Conservation (phyloP, 768 basidiomycete species). For the Suillus cothurnatus region DNA sequence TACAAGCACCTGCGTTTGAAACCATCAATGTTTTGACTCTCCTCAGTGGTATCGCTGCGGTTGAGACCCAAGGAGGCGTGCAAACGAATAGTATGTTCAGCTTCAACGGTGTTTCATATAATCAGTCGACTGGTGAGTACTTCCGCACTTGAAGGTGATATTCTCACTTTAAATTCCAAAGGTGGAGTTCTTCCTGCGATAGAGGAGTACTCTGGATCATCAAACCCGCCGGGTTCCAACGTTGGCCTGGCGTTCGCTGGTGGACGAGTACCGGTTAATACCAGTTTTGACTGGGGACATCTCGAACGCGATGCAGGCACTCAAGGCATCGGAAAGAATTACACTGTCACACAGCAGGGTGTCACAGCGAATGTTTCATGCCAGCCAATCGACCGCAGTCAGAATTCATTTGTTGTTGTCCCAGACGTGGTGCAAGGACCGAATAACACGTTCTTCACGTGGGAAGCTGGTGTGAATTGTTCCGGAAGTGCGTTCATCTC, state of each 20-base stretch:
- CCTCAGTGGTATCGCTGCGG: background rate
- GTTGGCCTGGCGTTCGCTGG: background rate
- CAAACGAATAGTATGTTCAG: background rate
- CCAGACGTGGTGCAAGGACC: background rate
- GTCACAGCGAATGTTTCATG: slow-evolving; percentile 5
- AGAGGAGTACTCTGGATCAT: background rate
- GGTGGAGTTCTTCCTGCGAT: slow-evolving; percentile 1
- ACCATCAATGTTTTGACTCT: background rate
- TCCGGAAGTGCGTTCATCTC: slow-evolving; percentile 6
- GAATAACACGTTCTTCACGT: background rate
- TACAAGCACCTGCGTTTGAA: background rate
- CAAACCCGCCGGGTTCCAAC: background rate
- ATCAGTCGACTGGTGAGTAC: slow-evolving; percentile 3
- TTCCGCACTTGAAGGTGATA: background rate
- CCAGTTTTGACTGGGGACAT: background rate
- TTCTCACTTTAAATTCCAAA: background rate
- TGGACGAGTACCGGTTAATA: background rate
- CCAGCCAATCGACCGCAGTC: background rate
- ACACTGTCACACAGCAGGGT: slow-evolving; percentile 19
- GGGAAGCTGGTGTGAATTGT: slow-evolving; percentile 5
- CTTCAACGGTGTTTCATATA: slow-evolving; percentile 4
- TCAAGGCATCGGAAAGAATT: slow-evolving; percentile 7
- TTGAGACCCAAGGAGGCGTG: background rate
- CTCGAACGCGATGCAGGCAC: background rate
- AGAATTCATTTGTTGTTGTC: background rate